These are phyloP conservation scores for Raphanus raphanistrum DNA, from an alignment of 345 rosid genomes.

Conservation along the genomic window DNA sequence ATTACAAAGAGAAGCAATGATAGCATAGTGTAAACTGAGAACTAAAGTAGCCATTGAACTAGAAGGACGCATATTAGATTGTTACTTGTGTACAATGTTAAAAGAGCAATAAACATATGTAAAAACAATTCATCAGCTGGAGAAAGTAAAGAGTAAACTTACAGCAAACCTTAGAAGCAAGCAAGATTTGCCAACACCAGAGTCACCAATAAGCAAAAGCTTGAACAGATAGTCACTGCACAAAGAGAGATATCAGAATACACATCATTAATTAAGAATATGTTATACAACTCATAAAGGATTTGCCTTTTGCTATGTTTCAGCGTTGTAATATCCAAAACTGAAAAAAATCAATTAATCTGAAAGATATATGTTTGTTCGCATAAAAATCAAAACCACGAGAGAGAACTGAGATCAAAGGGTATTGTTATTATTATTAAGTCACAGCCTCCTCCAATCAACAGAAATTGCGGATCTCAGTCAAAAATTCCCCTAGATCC, in stretches of 20 bases:
- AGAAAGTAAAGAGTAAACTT: constrained; percentile 22
- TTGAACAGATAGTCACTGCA: constrained; percentile 46
- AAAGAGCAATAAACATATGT: background rate
- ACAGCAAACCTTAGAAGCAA: constrained; percentile 50
- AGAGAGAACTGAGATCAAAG: constrained; percentile 1
- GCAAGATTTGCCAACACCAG: constrained; percentile 51
- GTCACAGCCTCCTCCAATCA: background rate
- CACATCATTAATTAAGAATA: constrained; percentile 4
- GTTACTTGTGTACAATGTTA: background rate
- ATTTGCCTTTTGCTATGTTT: background rate
- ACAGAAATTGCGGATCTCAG: constrained; percentile 22
- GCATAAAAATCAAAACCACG: background rate
- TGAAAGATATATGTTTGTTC: background rate
- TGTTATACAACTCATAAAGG: background rate
- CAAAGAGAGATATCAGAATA: background rate
- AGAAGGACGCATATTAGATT: background rate
- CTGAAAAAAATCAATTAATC: background rate
- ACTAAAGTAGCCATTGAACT: background rate
- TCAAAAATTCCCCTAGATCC: constrained; percentile 14
- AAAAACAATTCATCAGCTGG: background rate
- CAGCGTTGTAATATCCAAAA: background rate
- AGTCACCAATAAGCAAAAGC: constrained; percentile 49
- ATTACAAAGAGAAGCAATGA: background rate
- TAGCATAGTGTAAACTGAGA: background rate
- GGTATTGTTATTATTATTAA: background rate